A percentile compares a stretch with the other conserved stretches of the same genome.
These are phyloP conservation scores for Mycena epipterygia DNA, from an alignment of 768 basidiomycete species.

Conservation along the genomic window DNA sequence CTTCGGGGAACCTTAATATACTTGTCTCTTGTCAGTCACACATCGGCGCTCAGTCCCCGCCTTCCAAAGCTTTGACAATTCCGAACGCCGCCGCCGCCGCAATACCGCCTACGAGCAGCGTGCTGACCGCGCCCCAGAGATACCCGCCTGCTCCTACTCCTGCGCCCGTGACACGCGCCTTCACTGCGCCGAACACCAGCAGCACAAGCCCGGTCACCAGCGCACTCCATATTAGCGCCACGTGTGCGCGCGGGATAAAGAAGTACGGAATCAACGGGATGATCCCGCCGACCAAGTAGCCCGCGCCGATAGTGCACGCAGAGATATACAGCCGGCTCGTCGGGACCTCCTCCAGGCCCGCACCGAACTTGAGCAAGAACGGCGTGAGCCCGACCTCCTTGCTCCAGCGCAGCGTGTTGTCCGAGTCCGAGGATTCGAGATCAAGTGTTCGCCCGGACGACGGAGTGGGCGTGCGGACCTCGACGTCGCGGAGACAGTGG, in stretches of 20 bases:
- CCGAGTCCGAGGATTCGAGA: conserved; percentile 60
- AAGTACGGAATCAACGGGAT: conserved; percentile 96
- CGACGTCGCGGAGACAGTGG: conserved; percentile 76
- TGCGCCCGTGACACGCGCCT: conserved; percentile 90
- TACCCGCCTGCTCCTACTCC: conserved; percentile 77
- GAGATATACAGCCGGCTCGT: conserved; percentile 87
- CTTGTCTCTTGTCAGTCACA: neutral
- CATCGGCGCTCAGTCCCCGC: conserved; percentile 26
- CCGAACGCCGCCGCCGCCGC: conserved; percentile 81
- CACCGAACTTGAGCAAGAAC: conserved; percentile 97
- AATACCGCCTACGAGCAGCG: conserved; percentile 89
- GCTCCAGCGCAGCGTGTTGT: conserved; percentile 71
- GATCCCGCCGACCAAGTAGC: conserved; percentile 93
- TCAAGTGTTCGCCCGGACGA: too few species aligned
- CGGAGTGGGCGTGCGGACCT: conserved; percentile 59
- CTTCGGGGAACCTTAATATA: too few species aligned
- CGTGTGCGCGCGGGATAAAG: conserved; percentile 79
- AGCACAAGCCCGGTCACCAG: conserved; percentile 89
- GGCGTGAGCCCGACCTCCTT: conserved; percentile 90
- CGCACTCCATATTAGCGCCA: conserved; percentile 79
- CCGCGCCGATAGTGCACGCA: conserved; percentile 95
- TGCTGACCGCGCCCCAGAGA: conserved; percentile 89
- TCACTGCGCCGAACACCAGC: conserved; percentile 91
- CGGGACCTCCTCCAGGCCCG: conserved; percentile 94
- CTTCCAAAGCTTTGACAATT: conserved; percentile 65